Conservation (phyloP, 257 asterid genomes). For the Forsythia viridissima region DNA sequence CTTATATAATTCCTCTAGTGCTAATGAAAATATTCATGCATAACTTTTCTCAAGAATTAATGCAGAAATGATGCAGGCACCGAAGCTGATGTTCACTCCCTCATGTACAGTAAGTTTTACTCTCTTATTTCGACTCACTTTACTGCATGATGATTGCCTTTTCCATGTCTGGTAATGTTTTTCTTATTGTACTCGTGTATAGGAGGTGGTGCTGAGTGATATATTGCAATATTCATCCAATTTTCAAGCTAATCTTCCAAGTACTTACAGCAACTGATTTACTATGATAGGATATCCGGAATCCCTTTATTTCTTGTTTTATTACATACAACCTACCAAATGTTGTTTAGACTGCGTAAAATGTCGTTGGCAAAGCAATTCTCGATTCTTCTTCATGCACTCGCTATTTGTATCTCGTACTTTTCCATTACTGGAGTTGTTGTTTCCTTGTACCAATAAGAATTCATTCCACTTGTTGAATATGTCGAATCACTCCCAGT, state of each 20-base stretch:
- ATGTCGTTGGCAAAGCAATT: no score
- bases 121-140: background rate
- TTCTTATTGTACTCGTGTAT: background rate
- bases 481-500: slow-evolving; percentile 20
- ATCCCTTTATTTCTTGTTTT: background rate
- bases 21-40: background rate
- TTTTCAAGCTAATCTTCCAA: background rate
- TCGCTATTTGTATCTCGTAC: slow-evolving; percentile 27
- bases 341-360: no score
- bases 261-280: background rate
- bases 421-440: slow-evolving; percentile 38
- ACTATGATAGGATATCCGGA: background rate
- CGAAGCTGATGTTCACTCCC: background rate
- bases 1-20: background rate
- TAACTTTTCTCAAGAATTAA: background rate
- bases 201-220: background rate
- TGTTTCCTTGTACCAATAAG: slow-evolving; percentile 38
- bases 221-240: background rate
- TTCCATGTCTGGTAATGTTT: no score
- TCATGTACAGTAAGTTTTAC: background rate
- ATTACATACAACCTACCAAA: background rate
- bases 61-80: background rate
- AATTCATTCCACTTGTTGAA: slow-evolving; percentile 25
- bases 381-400: background rate
- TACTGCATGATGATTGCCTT: background rate